These are phyloP conservation scores for Limonium bicolor DNA, from an alignment of 148 eudicot species.

Conservation along the genomic window DNA sequence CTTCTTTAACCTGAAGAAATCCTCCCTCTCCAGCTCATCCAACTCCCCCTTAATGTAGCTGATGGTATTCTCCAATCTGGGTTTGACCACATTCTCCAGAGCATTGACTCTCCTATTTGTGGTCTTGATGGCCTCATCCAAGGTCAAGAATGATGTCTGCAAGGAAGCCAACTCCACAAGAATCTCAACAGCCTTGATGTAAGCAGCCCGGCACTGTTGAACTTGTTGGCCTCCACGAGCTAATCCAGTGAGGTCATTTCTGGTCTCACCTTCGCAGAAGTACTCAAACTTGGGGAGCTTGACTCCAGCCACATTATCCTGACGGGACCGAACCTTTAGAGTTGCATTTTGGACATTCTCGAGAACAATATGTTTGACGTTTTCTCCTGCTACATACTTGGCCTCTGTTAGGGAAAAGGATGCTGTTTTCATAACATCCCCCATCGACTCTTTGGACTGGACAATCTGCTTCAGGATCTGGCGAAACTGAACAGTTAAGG, in stretches of 20 bases:
- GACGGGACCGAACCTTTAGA: slow-evolving; percentile 50
- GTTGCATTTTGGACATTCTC: slow-evolving; percentile 58
- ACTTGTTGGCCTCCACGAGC: slow-evolving; percentile 77
- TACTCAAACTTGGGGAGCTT: slow-evolving; percentile 63
- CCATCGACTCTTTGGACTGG: slow-evolving; percentile 63
- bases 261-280: slow-evolving; percentile 54
- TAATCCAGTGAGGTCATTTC: slow-evolving; percentile 60
- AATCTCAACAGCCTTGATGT: slow-evolving; percentile 62
- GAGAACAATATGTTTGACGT: slow-evolving; percentile 50
- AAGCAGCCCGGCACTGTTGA: slow-evolving; percentile 49
- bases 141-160: slow-evolving; percentile 81
- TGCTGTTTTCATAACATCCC: slow-evolving; percentile 53
- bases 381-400: slow-evolving; percentile 76
- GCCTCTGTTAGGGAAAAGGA: slow-evolving; percentile 64
- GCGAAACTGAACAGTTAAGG: slow-evolving; percentile 66
- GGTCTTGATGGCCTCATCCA: slow-evolving; percentile 83
- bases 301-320: slow-evolving; percentile 67
- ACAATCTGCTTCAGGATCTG: slow-evolving; percentile 61
- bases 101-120: slow-evolving; percentile 88
- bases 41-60: slow-evolving; percentile 76
- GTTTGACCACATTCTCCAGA: slow-evolving; percentile 76
- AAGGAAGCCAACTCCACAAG: slow-evolving; percentile 88
- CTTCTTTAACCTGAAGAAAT: slow-evolving; percentile 85
- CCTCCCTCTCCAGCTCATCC: slow-evolving; percentile 88
- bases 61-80: slow-evolving; percentile 64